A percentile compares a stretch with the other conserved stretches of the same genome.
These are phyloP conservation scores for Pythium dissimile DNA, from an alignment of 352 stramenopile genomes.

Conservation along the genomic window DNA sequence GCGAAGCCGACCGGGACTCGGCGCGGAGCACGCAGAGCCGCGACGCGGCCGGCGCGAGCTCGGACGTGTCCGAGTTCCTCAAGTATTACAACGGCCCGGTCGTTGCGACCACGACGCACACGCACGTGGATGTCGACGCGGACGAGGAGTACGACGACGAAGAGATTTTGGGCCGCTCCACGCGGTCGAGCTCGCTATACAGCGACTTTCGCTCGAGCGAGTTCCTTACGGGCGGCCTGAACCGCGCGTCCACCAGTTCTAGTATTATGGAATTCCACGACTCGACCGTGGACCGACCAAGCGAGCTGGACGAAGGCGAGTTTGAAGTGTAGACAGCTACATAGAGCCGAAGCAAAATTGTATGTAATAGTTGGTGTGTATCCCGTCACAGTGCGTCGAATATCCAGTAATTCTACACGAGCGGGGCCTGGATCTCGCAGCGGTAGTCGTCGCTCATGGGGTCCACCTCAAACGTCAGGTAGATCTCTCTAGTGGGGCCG, in stretches of 20 bases:
- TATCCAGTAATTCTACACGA: neutral
- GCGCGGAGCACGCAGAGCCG: neutral
- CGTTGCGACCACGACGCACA: neutral
- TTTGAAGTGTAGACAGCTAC: slow-evolving; percentile 16
- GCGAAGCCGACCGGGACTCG: slow-evolving; percentile 11
- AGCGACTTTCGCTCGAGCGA: slow-evolving; percentile 1
- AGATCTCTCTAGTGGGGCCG: neutral
- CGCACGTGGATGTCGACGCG: slow-evolving; percentile 7
- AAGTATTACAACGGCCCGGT: slow-evolving; percentile 7
- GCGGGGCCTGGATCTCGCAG: neutral
- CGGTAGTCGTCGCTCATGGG: slow-evolving; percentile 6
- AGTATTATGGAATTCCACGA: slow-evolving; percentile 23
- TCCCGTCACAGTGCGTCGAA: no score
- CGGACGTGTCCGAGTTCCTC: slow-evolving; percentile 3
- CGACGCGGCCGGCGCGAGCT: neutral
- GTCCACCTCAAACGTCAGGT: slow-evolving; percentile 2
- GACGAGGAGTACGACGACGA: slow-evolving; percentile 7
- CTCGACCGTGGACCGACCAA: slow-evolving; percentile 10
- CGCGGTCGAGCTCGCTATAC: slow-evolving; percentile 1
- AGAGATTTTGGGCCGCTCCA: neutral
- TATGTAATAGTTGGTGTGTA: neutral
- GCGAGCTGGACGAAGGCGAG: slow-evolving; percentile 15
- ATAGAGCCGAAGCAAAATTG: neutral
- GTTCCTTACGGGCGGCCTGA: slow-evolving; percentile 4
- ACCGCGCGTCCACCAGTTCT: slow-evolving; percentile 12